Conservation (phyloP, 164 flowering plant species). For the Santalum album region DNA sequence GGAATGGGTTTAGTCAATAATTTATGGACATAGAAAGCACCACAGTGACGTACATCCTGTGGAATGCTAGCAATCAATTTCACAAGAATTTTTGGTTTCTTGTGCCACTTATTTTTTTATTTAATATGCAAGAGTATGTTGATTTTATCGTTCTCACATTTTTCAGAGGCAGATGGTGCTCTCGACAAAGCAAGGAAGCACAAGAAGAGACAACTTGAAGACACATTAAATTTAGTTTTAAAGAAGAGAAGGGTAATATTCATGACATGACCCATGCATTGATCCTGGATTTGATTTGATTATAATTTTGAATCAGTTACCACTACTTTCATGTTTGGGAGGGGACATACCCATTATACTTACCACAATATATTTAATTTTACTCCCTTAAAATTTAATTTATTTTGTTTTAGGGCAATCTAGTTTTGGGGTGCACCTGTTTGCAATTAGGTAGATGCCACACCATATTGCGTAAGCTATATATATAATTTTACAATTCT, state of each 20-base stretch:
- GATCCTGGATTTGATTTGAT: neutral
- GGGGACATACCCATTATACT: neutral
- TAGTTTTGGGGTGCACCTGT: no score
- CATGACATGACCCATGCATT: neutral
- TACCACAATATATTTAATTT: neutral
- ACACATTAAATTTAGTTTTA: slow-evolving; percentile 80
- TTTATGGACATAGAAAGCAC: no score
- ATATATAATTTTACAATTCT: no score
- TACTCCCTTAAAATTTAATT: neutral
- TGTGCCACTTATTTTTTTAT: no score
- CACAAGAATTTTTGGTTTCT: no score
- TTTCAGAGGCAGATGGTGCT: slow-evolving; percentile 99
- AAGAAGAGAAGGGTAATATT: slow-evolving; percentile 83
- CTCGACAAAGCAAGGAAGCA: slow-evolving; percentile 97
- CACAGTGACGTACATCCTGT: no score
- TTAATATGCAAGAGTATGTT: no score
- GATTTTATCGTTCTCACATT: no score
- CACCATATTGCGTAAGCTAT: no score
- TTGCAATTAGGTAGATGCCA: no score
- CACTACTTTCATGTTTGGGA: neutral
- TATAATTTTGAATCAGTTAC: neutral
- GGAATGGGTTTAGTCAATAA: no score
- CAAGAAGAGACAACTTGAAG: slow-evolving; percentile 96
- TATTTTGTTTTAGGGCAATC: neutral
- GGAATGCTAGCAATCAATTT: no score